phyloP scores from a whole-genome alignment of 2,329 filamentous ascomycete genomes.

The Penicillium sp. region DNA sequence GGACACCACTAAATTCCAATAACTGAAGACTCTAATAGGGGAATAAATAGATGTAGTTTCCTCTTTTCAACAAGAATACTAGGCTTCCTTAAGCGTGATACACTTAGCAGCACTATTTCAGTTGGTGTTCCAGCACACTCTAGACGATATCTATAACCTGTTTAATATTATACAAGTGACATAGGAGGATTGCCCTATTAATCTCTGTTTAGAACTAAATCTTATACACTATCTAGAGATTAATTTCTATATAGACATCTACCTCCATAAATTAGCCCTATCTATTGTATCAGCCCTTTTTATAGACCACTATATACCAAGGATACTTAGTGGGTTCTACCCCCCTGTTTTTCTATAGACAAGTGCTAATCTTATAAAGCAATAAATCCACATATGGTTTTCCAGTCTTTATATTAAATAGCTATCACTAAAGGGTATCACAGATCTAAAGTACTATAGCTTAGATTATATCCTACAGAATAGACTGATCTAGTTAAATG shows the following conservation, averaged over 20 bases:
- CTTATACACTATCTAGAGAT: conserved; percentile 16
- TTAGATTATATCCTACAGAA: not conserved
- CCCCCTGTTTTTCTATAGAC: not conserved
- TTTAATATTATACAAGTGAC: not conserved
- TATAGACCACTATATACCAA: conserved; percentile 24
- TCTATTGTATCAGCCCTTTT: too few relatives aligned
- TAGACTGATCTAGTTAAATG: not conserved
- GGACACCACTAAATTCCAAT: not conserved
- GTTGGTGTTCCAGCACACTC: not conserved
- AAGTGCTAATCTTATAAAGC: conserved; percentile 4
- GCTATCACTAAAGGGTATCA: not conserved
- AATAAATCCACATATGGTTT: conserved; percentile 3
- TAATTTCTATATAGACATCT: conserved; percentile 2
- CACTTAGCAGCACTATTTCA: not conserved
- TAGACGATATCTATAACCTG: not conserved
- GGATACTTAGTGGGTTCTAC: conserved; percentile 13
- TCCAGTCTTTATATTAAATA: conserved; percentile 9
- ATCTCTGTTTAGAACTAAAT: not conserved
- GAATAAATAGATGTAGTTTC: not conserved
- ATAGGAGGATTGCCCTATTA: conserved; percentile 1
- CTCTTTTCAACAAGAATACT: not conserved
- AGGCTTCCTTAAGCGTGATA: not conserved
- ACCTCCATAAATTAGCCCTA: conserved; percentile 1
- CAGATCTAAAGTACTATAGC: not conserved
- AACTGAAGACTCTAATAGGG: not conserved